Evolutionary conservation across 106 monocot genomes (phyloP), one percentile per base, ranked within the genome.

Genomic region (Dioscorea dumetorum): DNA sequence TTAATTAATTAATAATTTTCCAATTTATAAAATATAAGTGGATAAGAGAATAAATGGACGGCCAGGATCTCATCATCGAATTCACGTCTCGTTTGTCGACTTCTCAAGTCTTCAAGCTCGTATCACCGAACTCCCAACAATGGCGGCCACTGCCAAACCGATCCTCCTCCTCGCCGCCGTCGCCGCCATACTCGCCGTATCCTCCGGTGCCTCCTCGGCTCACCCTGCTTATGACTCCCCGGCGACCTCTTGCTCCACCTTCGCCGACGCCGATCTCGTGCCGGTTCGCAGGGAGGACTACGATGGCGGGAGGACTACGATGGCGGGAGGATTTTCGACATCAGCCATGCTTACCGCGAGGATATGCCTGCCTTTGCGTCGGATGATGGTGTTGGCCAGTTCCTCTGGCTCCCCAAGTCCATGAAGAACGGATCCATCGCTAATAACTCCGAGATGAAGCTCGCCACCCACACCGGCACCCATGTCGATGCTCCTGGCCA

Each of bases 401-500:
- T 97, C 84, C 75, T 97, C 15, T 72, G 86, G 84, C 84, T 97
- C 12, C 61, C 67, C 23, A 63, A 67, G 52, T 89, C 92, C 48
- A 92, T 92, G 80, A 75, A 77, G 70, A 91, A 97, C 60, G 97
- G 97, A 3, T 88, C 88, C 5, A 24, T 78, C 14, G 70, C 80
- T n/a, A 89, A 92, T 73, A 58, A 56, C 24, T 97, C 97, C 10
- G 83, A 79, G 69, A 79, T 97, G 82, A 86, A 80, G 84, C 48
- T 97, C 41, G 61, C 68, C 0, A 33, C 75, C 8, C 97, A 92
- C 80, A 70, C 82, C 9, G 97, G 97, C 33, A 97, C 97, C 48
- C 97, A 97, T 70, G 92, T 97, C 57, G 97, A 97, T 41, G 82
- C 97, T 34, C 97, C 97, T 15, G 92, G 92, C 5, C 97, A 97